Evolutionary conservation across 495 filamentous ascomycete species (phyloP).

Genomic region (Hypoxylon cercidicola): DNA sequence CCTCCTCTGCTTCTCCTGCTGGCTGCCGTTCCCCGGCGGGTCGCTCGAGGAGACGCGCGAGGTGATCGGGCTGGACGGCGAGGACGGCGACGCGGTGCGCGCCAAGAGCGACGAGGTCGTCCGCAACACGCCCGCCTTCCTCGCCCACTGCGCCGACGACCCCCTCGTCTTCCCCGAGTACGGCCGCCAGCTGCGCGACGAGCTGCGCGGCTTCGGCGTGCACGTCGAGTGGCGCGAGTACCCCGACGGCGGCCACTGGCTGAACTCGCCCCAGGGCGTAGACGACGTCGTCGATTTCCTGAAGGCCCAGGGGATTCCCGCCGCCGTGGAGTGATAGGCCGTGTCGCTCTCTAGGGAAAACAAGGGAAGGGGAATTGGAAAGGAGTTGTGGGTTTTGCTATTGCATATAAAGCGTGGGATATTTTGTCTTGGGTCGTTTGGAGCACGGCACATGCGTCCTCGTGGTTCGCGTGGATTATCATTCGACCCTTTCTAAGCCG

Average conservation of each 20-base stretch:
- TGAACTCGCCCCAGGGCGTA: constrained; percentile 59
- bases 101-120: constrained; percentile 31
- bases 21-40: constrained; percentile 63
- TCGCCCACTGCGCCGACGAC: constrained; percentile 66
- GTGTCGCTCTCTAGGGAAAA: no score
- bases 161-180: constrained; percentile 57
- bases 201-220: constrained; percentile 54
- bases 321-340: neutral
- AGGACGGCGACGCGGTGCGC: neutral
- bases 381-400: no score
- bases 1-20: constrained; percentile 66
- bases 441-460: no score
- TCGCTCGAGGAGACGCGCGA: constrained; percentile 45
- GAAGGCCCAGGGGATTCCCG: constrained; percentile 29
- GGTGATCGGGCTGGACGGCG: constrained; percentile 37
- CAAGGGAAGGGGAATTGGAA: no score
- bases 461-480: no score
- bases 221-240: constrained; percentile 63
- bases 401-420: no score
- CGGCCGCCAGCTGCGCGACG: constrained; percentile 53
- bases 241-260: constrained; percentile 65
- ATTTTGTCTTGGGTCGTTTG: no score
- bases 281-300: constrained; percentile 63
- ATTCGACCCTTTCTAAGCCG: no score
- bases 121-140: constrained; percentile 57